Base-by-base conservation (phyloP, 345 rosid genomes). In the Populus pruinosa region DNA sequence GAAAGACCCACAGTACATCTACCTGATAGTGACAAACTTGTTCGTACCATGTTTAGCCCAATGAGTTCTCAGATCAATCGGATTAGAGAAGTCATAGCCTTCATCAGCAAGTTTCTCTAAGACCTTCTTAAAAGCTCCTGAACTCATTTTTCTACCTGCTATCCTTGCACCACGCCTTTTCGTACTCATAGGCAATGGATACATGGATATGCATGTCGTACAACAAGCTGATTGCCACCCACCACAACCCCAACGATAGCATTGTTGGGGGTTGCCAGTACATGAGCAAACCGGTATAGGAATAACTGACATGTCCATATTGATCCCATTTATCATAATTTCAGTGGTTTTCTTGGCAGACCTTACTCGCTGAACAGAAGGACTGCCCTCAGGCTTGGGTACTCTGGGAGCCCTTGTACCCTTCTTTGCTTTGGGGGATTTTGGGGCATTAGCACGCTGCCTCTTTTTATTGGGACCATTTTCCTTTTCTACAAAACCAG, bases 151-250 rank as follows among this genome's bases (percentile, higher is more conserved):
- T 86, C 98, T 87, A 3, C 99, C 99, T 9, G 98, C 97, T 77
- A 96, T 93, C 82, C 99, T 91, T 2, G 98, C 96, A 41, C 98
- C 97, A 18, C 96, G 96, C 25, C 97, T 83, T 74, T 96, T 91
- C 29, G 97, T 93, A 88, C 97, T 92, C 97, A 91, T 93, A 0
- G 98, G 99, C 78, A 93, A 79, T 11, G 99, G 99, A 82, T 96
- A 93, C 90, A 91, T 89, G 13, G 97, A 94, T 5, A 94, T 89
- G 81, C 88, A 89, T 0, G 97, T 93, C 2, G 97, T 93, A 69
- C 98, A 94, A 74, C 98, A 94, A n/a, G 97, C 97, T 0, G 95
- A 94, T 81, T 93, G 98, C 98, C 99, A 96, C 72, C 99, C 99
- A 43, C 99, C 98, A 66, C 98, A 92, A 29, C 98, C 98, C 99